phyloP scores from a whole-genome alignment of 2,329 filamentous ascomycete genomes.

The Cladobotryum mycophilum region DNA sequence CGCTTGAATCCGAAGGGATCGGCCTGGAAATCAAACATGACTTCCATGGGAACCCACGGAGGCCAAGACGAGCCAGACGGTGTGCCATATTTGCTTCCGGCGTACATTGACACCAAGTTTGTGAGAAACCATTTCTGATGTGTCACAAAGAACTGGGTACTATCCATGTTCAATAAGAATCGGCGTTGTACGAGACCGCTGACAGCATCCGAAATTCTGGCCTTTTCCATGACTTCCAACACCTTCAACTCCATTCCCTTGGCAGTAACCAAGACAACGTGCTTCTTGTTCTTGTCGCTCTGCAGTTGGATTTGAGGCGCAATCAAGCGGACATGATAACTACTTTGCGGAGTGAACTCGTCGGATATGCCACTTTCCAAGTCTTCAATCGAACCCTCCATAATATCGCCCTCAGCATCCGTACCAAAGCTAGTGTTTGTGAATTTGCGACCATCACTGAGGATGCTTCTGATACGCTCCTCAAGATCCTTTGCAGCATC shows the following conservation, averaged over 20 bases:
- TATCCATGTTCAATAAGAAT: constrained; percentile 93
- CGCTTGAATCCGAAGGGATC: constrained; percentile 97
- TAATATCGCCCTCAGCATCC: constrained; percentile 25
- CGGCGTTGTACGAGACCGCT: constrained; percentile 92
- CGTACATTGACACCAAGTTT: constrained; percentile 84
- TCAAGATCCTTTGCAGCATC: constrained; percentile 63
- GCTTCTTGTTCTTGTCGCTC: constrained; percentile 95
- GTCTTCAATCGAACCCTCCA: constrained; percentile 50
- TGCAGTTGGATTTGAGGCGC: constrained; percentile 97
- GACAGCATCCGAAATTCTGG: constrained; percentile 83
- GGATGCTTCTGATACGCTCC: constrained; percentile 76
- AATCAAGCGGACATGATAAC: constrained; percentile 90
- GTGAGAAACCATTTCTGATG: constrained; percentile 85
- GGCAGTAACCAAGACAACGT: constrained; percentile 91
- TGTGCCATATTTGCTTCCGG: constrained; percentile 86
- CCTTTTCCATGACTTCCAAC: constrained; percentile 96
- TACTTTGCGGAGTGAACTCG: constrained; percentile 86
- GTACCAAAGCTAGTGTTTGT: constrained; percentile 40
- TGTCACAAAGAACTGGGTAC: constrained; percentile 95
- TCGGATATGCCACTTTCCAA: constrained; percentile 71
- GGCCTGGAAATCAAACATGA: constrained; percentile 93
- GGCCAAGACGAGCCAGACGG: constrained; percentile 84
- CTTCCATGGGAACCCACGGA: constrained; percentile 95
- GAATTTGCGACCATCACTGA: constrained; percentile 78
- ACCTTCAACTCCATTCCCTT: constrained; percentile 99